These are phyloP conservation scores for Scolecobasidium constrictum DNA, from an alignment of 2,329 filamentous ascomycete species.

Conservation along the genomic window DNA sequence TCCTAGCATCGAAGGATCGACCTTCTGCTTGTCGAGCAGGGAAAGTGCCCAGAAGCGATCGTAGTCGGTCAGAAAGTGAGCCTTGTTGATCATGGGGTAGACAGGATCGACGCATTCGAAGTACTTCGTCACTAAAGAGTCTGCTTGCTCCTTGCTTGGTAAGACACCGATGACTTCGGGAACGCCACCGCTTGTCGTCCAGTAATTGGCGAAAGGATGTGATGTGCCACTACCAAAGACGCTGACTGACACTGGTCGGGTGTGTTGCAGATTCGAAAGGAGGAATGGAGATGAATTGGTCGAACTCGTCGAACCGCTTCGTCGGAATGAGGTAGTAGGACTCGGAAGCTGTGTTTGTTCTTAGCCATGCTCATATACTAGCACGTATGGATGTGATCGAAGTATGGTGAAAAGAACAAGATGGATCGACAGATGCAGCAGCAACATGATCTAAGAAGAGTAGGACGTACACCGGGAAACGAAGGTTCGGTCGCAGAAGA, in stretches of 20 bases:
- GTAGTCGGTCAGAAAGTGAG: constrained; percentile 68
- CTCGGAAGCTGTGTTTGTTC: constrained; percentile 1
- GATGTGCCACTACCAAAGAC: constrained; percentile 73
- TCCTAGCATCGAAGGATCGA: constrained; percentile 59
- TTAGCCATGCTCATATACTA: not conserved
- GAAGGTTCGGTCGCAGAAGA: not conserved
- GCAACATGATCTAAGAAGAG: not conserved
- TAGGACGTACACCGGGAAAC: not conserved
- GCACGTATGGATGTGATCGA: not conserved
- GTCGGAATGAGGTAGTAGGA: constrained; percentile 1
- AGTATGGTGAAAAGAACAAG: not conserved
- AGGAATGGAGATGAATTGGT: constrained; percentile 39
- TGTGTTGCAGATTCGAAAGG: constrained; percentile 63
- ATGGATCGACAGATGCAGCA: not conserved
- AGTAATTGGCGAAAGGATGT: constrained; percentile 75
- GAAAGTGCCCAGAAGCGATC: constrained; percentile 63
- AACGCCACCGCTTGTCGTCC: constrained; percentile 68
- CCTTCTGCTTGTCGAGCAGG: constrained; percentile 44
- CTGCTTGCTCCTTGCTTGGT: constrained; percentile 64
- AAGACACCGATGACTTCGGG: constrained; percentile 65
- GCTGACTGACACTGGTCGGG: constrained; percentile 58
- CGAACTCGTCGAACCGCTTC: constrained; percentile 20
- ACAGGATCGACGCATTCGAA: constrained; percentile 61
- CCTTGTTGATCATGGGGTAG: constrained; percentile 68
- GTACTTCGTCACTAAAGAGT: constrained; percentile 50